Percentiles rank a stretch among this genome's conserved stretches.
Evolutionary conservation across 805 yeast genomes (phyloP).

Genomic region (Ogataea saltuana): DNA sequence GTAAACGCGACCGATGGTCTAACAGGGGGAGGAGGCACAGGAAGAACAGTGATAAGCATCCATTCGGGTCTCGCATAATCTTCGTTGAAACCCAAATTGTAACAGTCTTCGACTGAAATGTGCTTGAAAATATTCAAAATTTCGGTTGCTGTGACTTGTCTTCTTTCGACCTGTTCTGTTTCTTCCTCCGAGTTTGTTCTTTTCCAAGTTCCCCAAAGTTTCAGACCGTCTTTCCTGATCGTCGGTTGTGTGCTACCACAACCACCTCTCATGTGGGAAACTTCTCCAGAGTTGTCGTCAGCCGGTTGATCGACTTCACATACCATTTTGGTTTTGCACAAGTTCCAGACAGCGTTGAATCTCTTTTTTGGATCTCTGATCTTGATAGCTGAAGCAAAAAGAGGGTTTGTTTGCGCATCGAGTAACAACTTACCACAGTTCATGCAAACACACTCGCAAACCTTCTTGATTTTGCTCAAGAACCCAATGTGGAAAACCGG

Average conservation of each 20-base stretch:
- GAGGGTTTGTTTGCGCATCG: slow-evolving; percentile 73
- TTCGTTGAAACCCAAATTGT: slow-evolving; percentile 82
- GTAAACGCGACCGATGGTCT: slow-evolving; percentile 98
- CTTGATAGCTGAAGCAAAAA: slow-evolving; percentile 83
- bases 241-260: slow-evolving; percentile 98
- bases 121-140: slow-evolving; percentile 90
- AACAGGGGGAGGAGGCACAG: slow-evolving; percentile 99
- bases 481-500: slow-evolving; percentile 98
- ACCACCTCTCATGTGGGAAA: slow-evolving; percentile 71
- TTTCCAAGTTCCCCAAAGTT: slow-evolving; percentile 98
- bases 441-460: slow-evolving; percentile 96
- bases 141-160: slow-evolving; percentile 84
- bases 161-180: slow-evolving; percentile 86
- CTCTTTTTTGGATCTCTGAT: slow-evolving; percentile 94
- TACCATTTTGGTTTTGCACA: slow-evolving; percentile 88
- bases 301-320: slow-evolving; percentile 91
- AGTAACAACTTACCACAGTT: slow-evolving; percentile 94
- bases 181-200: slow-evolving; percentile 76
- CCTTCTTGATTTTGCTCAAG: slow-evolving; percentile 89
- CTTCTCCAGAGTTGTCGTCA: slow-evolving; percentile 46
- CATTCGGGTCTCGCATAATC: slow-evolving; percentile 99
- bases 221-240: slow-evolving; percentile 92
- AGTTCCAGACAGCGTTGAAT: slow-evolving; percentile 94
- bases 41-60: slow-evolving; percentile 95
- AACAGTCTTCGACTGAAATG: slow-evolving; percentile 81